These are phyloP conservation scores for Penicillium sp. DNA, from an alignment of 2,329 filamentous ascomycete species.

Conservation along the genomic window DNA sequence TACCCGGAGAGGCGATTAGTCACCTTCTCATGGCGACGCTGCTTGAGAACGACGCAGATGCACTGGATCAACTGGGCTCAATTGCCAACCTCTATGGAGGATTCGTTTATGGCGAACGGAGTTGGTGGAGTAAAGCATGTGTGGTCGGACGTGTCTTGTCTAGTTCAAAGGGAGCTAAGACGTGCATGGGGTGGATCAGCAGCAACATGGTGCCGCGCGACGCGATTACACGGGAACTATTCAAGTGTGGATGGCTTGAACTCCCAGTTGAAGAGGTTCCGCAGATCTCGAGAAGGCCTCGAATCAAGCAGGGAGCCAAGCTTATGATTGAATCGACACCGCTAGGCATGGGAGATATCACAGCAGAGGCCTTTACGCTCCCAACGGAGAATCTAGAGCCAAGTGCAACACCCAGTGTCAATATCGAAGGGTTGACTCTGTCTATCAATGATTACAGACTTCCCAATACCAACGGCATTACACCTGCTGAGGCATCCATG, in stretches of 20 bases:
- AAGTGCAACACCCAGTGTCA: constrained; percentile 15
- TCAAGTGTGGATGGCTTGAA: constrained; percentile 53
- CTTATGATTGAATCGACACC: constrained; percentile 43
- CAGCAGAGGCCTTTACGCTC: constrained; percentile 40
- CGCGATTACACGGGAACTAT: constrained; percentile 22
- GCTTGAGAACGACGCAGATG: constrained; percentile 55
- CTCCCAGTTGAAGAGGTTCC: constrained; percentile 41
- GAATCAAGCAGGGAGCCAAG: constrained; percentile 47
- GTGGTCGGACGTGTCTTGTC: constrained; percentile 56
- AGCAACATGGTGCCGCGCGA: constrained; percentile 43
- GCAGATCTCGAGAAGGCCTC: constrained; percentile 33
- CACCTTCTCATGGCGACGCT: constrained; percentile 58
- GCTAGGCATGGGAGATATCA: constrained; percentile 41
- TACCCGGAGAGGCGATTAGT: constrained; percentile 55
- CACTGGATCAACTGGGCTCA: constrained; percentile 51
- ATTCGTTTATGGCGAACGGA: constrained; percentile 51
- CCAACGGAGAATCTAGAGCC: constrained; percentile 34
- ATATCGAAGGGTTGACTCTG: constrained; percentile 29
- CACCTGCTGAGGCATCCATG: constrained; percentile 28
- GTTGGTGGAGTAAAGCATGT: constrained; percentile 59
- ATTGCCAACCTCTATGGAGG: constrained; percentile 56
- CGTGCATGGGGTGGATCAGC: constrained; percentile 58
- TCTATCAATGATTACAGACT: constrained; percentile 20
- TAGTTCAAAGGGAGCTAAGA: constrained; percentile 44
- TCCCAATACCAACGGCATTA: constrained; percentile 15